A percentile compares a stretch with the other conserved stretches of the same genome.
phyloP scores from a whole-genome alignment of 176 grass and related monocot species.

The Puccinellia tenuiflora region DNA sequence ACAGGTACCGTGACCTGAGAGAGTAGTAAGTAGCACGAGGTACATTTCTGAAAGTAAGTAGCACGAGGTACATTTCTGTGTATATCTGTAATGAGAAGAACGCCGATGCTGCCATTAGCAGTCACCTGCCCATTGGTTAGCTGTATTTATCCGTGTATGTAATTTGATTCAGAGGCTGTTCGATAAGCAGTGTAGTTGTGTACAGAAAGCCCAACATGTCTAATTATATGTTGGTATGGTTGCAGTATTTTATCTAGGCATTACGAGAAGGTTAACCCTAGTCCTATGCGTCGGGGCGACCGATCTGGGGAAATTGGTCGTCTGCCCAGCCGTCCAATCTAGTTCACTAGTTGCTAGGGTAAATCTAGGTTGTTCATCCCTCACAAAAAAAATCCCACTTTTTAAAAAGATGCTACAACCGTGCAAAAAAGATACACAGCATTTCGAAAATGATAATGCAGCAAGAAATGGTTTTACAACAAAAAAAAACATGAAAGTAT shows the following conservation, averaged over 20 bases:
- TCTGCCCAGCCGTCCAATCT: too few species aligned
- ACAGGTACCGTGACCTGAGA: constrained; percentile 7
- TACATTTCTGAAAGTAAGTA: background rate
- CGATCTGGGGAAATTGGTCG: too few species aligned
- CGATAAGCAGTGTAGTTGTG: constrained; percentile 12
- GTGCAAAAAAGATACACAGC: too few species aligned
- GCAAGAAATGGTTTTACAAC: too few species aligned
- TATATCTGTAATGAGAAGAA: constrained; percentile 7
- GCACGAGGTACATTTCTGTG: constrained; percentile 6
- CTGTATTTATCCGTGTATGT: constrained; percentile 2
- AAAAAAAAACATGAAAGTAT: too few species aligned
- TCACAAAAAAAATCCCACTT: too few species aligned
- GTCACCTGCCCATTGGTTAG: constrained; percentile 12
- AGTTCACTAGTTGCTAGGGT: too few species aligned
- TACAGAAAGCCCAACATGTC: constrained; percentile 24
- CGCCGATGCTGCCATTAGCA: background rate
- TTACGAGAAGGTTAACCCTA: too few species aligned
- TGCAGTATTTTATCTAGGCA: background rate
- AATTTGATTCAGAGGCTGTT: constrained; percentile 3
- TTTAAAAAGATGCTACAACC: too few species aligned
- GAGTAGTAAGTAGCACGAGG: background rate
- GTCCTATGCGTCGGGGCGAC: too few species aligned
- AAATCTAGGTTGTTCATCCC: too few species aligned
- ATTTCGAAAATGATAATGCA: too few species aligned
- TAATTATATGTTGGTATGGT: background rate